Percentiles rank a stretch among this genome's conserved stretches.
Conservation (phyloP, 345 rosid species). For the Excoecaria agallocha region DNA sequence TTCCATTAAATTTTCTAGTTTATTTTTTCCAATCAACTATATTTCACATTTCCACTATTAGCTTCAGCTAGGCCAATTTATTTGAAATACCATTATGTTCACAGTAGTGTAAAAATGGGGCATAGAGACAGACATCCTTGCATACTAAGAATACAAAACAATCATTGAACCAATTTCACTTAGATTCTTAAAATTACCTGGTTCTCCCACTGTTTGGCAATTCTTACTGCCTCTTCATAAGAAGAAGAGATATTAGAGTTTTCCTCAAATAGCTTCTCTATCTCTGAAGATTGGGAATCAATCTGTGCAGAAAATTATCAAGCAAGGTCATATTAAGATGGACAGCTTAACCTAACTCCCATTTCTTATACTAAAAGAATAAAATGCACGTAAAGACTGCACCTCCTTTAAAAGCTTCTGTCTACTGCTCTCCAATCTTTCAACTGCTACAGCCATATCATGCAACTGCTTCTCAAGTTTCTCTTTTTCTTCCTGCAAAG, state of each 20-base stretch:
- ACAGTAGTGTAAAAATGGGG: background rate
- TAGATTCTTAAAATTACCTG: constrained; percentile 33
- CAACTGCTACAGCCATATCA: constrained; percentile 90
- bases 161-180: constrained; percentile 1
- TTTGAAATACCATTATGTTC: background rate
- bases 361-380: constrained; percentile 10
- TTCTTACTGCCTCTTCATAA: constrained; percentile 61
- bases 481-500: constrained; percentile 76
- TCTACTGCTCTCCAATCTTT: constrained; percentile 87
- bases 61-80: background rate
- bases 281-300: constrained; percentile 95
- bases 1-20: background rate
- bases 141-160: constrained; percentile 14
- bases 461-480: constrained; percentile 88
- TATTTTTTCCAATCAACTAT: background rate
- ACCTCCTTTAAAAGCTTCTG: constrained; percentile 98
- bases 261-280: constrained; percentile 90
- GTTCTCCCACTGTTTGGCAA: constrained; percentile 79
- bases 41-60: background rate
- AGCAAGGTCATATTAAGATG: constrained; percentile 8
- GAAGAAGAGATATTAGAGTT: constrained; percentile 66
- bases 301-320: constrained; percentile 45
- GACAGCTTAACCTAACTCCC: constrained; percentile 7
- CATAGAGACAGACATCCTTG: background rate
- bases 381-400: constrained; percentile 10